Evolutionary conservation across 2,329 filamentous ascomycete species (phyloP), one percentile per base, ranked within the genome.

Genomic region (Scedosporium boydii): DNA sequence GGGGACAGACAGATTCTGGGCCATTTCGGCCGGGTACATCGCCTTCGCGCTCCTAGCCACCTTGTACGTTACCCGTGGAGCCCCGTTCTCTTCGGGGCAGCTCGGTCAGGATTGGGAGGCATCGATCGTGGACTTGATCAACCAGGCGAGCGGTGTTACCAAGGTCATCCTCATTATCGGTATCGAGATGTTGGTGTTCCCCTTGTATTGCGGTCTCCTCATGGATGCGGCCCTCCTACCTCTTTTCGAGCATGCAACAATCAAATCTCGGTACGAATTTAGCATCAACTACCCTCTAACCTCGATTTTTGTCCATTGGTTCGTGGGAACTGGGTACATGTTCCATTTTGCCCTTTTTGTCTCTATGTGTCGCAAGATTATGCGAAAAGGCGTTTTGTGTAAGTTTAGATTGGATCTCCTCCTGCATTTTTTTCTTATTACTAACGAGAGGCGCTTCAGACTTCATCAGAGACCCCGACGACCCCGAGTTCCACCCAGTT

Each of bases 291-390:
- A 88, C 64, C 95, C 95, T 0, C 82, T 93, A 67, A 97, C 92
- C 0, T 96, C 93, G 14, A 85, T 96, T 14, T 99, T 99, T 72
- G 89, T 98, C 60, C 95, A 99, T 73, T 99, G 95, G 95, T 99
- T 99, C 71, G 88, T 97, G 63, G 95, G 95, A 58, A 99, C 95
- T 3, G 96, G 93, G 66, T 99, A 99, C 75, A 99, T 99, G 96
- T 99, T 99, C 77, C 95, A 99, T 73, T 99, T 99, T 72, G 95
- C 95, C 4, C 83, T 99, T 3, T 99, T 99, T 72, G 95, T 99
- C 18, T 96, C 93, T 63, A 98, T 99, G 93, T 99, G 95, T 75
- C 88, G 95, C 65, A 97, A 96, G 77, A 96, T 98, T 64, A 90
- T 99, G 88, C 88, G 95, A 66, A 91, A 87, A 67, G 95, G 95